Evolutionary conservation across 768 basidiomycete genomes (phyloP), one percentile per base, ranked within the genome.

Genomic region (Russula sp.): DNA sequence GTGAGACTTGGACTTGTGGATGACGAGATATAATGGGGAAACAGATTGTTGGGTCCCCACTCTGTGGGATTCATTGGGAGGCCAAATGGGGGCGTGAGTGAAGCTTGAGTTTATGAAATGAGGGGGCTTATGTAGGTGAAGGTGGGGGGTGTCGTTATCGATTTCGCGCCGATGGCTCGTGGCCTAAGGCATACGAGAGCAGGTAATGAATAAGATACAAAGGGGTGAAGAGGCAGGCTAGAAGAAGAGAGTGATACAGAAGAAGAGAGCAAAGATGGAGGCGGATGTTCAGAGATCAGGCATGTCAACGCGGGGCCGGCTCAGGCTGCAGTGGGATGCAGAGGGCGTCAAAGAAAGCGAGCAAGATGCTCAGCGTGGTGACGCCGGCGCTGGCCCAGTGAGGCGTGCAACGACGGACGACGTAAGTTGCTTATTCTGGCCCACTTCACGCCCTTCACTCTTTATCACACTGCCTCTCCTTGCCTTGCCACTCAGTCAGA

Each of bases 141-240:
- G 18, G 81, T 58, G 77, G 75, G 75, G 68, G 65, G 78, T 77
- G 57, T 79, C 76, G 77, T 79, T 80, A 81, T 84, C 81, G 79
- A 79, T 77, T 71, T 67, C 70, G 67, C 64, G 63, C 58, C 67
- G 69, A 62, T 72, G 72, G 73, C 74, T 73, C 78, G 79, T 79
- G 73, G 65, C 65, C 64, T 66, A 70, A 72, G 69, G 38, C 50
- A 54, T 42, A 56, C 35, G 47, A 61, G 60, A 45, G 52, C 7
- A 49, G 34, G 32, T 63, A 54, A 59, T 55, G 49, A 45, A 54
- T 54, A 59, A 48, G 58, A 54, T 55, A 56, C 16, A 49, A 41
- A 11, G 47, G 48, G 25, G 25, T 47, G 25, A n/a, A 29, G 49
- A 57, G 41, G 42, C 41, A 29, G n/a, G 56, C 41, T 32, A 38